Percentiles rank a stretch among this genome's conserved stretches.
Evolutionary conservation across 768 basidiomycete genomes (phyloP).

Genomic region (Suillus alpinus): DNA sequence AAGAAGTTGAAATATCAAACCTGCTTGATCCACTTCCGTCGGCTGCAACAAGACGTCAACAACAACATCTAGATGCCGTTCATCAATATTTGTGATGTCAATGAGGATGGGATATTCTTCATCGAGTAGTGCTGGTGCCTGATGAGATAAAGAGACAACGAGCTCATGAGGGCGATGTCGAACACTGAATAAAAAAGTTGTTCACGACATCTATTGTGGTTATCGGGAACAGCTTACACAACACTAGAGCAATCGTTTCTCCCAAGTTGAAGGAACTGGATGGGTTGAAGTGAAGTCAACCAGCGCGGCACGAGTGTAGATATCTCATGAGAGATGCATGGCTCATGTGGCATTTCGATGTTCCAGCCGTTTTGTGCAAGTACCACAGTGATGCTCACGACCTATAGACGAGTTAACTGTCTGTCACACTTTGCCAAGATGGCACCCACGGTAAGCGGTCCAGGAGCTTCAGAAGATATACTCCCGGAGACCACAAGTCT

Average conservation of each 20-base stretch:
- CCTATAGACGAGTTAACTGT: slow-evolving; percentile 12
- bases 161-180: slow-evolving; percentile 62
- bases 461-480: slow-evolving; percentile 48
- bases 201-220: not conserved
- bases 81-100: slow-evolving; percentile 69
- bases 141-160: slow-evolving; percentile 52
- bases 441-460: slow-evolving; percentile 50
- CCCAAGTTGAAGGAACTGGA: slow-evolving; percentile 50
- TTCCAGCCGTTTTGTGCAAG: slow-evolving; percentile 65
- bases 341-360: slow-evolving; percentile 57
- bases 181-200: slow-evolving; percentile 40
- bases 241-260: slow-evolving; percentile 46
- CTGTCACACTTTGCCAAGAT: not conserved
- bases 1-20: slow-evolving; percentile 36
- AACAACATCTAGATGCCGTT: slow-evolving; percentile 60
- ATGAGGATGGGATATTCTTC: slow-evolving; percentile 78
- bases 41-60: slow-evolving; percentile 82
- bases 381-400: slow-evolving; percentile 48
- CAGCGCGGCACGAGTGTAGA: slow-evolving; percentile 40
- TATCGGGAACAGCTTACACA: slow-evolving; percentile 36
- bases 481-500: slow-evolving; percentile 61
- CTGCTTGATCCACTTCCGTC: slow-evolving; percentile 67
- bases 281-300: slow-evolving; percentile 55
- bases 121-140: slow-evolving; percentile 71
- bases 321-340: slow-evolving; percentile 36